A percentile compares a stretch with the other conserved stretches of the same genome.
Conservation (phyloP, 257 asterid species). For the Fraxinus quadrangulata region DNA sequence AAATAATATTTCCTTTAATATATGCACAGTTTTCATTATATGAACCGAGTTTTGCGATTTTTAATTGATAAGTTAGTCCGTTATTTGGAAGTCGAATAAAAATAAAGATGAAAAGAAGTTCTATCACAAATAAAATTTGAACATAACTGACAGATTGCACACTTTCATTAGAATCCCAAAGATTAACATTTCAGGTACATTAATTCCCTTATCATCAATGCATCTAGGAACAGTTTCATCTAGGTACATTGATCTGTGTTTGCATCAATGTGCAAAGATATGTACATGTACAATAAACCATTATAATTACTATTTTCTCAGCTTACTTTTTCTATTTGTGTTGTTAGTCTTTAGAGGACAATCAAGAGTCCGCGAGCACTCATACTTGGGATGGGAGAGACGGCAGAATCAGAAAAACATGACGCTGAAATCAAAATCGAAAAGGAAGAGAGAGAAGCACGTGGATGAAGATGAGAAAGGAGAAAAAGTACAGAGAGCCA, state of each 20-base stretch:
- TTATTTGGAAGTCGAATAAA: too few relatives aligned
- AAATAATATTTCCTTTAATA: constrained; percentile 22
- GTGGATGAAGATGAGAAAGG: constrained; percentile 36
- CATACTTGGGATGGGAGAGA: constrained; percentile 31
- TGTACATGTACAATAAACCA: too few relatives aligned
- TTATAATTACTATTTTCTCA: too few relatives aligned
- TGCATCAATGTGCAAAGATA: too few relatives aligned
- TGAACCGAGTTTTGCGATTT: too few relatives aligned
- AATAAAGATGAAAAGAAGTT: too few relatives aligned
- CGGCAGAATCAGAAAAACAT: constrained; percentile 28
- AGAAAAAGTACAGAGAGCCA: constrained; percentile 31
- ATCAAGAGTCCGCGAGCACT: constrained; percentile 5
- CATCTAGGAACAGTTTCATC: background rate
- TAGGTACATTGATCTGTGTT: too few relatives aligned
- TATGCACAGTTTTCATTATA: too few relatives aligned
- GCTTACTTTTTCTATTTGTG: background rate
- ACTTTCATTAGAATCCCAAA: background rate
- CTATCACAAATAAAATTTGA: too few relatives aligned
- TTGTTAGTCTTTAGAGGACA: background rate
- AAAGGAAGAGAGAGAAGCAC: constrained; percentile 35
- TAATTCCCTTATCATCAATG: background rate
- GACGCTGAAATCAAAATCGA: constrained; percentile 31
- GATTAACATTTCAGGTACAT: constrained; percentile 17
- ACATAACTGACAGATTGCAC: background rate
- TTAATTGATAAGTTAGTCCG: too few relatives aligned